These are phyloP conservation scores for Heterobasidion irregulare DNA, from an alignment of 1,284 basidiomycete species.

Conservation along the genomic window DNA sequence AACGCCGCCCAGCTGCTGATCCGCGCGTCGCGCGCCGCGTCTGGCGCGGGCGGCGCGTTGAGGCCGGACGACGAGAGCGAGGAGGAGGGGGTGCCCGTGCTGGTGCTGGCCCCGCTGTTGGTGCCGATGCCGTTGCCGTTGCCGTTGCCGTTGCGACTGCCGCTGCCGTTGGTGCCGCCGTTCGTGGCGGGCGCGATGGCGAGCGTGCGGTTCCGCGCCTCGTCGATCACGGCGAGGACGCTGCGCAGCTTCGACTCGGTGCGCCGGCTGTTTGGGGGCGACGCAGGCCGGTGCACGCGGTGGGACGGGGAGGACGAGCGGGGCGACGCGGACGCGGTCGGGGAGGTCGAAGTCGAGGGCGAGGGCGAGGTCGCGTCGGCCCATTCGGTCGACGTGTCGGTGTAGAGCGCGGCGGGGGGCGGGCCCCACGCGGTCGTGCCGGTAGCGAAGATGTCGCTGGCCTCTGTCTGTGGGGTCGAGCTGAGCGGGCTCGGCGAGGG, in stretches of 20 bases:
- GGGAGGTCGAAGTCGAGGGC: conserved; percentile 21
- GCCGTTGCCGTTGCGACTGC: no score
- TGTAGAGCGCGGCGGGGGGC: conserved; percentile 25
- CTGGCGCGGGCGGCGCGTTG: no score
- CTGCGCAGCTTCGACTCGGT: conserved; percentile 62
- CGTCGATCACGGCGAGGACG: conserved; percentile 57
- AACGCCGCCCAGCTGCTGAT: conserved; percentile 27
- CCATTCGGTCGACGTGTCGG: conserved; percentile 43
- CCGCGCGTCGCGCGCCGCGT: background rate
- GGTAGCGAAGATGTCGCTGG: conserved; percentile 26
- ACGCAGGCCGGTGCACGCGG: conserved; percentile 30
- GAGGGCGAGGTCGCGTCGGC: conserved; percentile 27
- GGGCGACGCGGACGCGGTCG: conserved; percentile 37
- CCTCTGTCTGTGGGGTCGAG: conserved; percentile 33
- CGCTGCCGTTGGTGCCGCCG: conserved; percentile 2
- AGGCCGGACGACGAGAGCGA: background rate
- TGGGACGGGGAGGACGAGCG: conserved; percentile 26
- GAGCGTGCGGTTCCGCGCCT: conserved; percentile 25
- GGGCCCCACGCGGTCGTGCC: conserved; percentile 25
- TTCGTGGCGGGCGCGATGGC: conserved; percentile 13
- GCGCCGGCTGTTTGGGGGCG: conserved; percentile 36
- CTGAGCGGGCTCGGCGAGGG: conserved; percentile 25
- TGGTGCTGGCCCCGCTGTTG: background rate
- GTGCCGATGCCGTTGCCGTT: background rate
- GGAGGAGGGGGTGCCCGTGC: background rate